Evolutionary conservation across 495 filamentous ascomycete species (phyloP), one percentile per base, ranked within the genome.

Genomic region (Neurospora pannonica): DNA sequence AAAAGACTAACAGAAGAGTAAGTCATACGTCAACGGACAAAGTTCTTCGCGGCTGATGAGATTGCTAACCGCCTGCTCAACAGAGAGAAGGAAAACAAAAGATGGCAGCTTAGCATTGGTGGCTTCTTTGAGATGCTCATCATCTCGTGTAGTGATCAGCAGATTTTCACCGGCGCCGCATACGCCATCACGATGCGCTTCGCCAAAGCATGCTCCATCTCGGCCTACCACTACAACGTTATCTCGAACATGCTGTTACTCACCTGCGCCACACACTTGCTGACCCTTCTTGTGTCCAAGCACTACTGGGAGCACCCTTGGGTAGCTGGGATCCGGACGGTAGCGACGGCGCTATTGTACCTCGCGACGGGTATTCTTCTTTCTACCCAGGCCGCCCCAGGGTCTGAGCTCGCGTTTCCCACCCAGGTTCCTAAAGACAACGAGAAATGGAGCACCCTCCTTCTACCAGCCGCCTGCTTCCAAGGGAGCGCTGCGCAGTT

Each of bases 151-250:
- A 82, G 80, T 37, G 83, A 84, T 73, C 82, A 83, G 71, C 81
- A 84, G 71, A 70, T 84, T 38, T 81, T 84, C 75, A 84, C 83
- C 0, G 81, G 81, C 15, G 80, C 74, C 5, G 81, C 83, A 5
- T 83, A 81, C 38, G 78, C 81, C 40, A 70, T 84, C 43, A 79
- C 82, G 21, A 73, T 83, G 54, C 79, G 79, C 19, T 84, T 80
- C 54, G 74, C 70, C 67, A 79, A 77, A 71, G 83, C 81, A 9
- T 84, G 83, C 73, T 78, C 77, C 28, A 77, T 84, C 71, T 81
- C 80, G n/a, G 80, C 81, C 4, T 84, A 84, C 71, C 83, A 84
- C 74, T 84, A 84, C 75, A 78, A 83, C 31, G 77, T 84, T 62
- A 76, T 84, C 2, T 76, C 78, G 34, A 84, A 84, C 74, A 78